Conservation (phyloP, 805 yeast species). For the Candida coquimbonensis region DNA sequence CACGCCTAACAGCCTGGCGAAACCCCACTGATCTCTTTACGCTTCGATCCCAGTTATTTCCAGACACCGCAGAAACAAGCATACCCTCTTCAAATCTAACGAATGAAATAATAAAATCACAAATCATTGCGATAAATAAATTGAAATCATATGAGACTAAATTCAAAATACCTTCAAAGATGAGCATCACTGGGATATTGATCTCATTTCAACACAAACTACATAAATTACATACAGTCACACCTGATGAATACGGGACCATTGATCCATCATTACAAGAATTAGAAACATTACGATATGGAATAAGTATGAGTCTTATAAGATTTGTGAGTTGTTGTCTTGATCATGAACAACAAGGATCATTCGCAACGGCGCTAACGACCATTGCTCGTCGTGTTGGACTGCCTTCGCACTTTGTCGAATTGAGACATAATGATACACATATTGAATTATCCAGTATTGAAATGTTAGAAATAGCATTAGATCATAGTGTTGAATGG, state of each 20-base stretch:
- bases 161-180: conserved; percentile 12
- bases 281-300: neutral
- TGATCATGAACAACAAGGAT: conserved; percentile 80
- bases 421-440: conserved; percentile 82
- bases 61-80: neutral
- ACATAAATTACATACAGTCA: no score
- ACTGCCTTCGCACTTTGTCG: conserved; percentile 81
- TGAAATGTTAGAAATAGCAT: conserved; percentile 55
- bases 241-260: no score
- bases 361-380: conserved; percentile 72
- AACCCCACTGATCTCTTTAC: neutral
- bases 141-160: conserved; percentile 14
- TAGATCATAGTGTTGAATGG: conserved; percentile 67
- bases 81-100: neutral
- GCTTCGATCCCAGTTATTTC: neutral
- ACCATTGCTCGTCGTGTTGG: conserved; percentile 60
- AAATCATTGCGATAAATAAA: conserved; percentile 8
- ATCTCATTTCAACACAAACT: conserved; percentile 6
- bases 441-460: conserved; percentile 79
- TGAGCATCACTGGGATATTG: conserved; percentile 14
- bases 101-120: neutral
- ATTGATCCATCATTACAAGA: no score
- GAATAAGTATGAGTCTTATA: conserved; percentile 55
- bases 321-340: conserved; percentile 87
- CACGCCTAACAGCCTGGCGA: neutral